Evolutionary conservation across 73 alveolate genomes (phyloP).

Genomic region (Paramecium sexaurelia): DNA sequence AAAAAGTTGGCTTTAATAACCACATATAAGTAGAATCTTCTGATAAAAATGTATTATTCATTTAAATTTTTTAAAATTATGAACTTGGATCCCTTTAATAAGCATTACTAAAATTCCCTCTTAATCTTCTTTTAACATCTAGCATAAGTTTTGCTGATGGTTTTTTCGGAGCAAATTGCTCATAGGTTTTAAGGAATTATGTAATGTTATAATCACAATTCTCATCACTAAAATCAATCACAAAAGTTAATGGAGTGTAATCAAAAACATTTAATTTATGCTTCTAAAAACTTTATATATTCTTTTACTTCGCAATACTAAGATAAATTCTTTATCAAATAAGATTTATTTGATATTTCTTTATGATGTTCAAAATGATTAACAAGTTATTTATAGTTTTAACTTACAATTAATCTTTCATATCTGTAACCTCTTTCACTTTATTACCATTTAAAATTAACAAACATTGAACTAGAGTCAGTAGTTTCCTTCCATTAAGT

Average conservation of each 20-base stretch:
- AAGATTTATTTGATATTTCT: slow-evolving; percentile 83
- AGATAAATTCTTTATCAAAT: slow-evolving; percentile 83
- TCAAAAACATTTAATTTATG: slow-evolving; percentile 58
- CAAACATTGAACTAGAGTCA: slow-evolving; percentile 59
- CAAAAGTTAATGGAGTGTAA: slow-evolving; percentile 64
- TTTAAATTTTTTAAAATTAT: slow-evolving; percentile 36
- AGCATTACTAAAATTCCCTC: slow-evolving; percentile 56
- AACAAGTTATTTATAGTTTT: slow-evolving; percentile 69
- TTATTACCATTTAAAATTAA: slow-evolving; percentile 51
- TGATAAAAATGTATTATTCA: slow-evolving; percentile 50
- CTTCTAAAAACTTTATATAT: neutral
- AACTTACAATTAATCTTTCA: slow-evolving; percentile 20
- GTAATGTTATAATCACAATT: slow-evolving; percentile 59
- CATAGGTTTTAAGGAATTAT: slow-evolving; percentile 51
- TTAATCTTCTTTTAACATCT: slow-evolving; percentile 45
- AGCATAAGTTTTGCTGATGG: slow-evolving; percentile 29
- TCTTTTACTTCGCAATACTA: slow-evolving; percentile 51
- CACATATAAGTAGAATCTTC: slow-evolving; percentile 53
- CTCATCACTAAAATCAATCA: slow-evolving; percentile 67
- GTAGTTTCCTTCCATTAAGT: slow-evolving; percentile 38
- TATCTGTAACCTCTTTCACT: slow-evolving; percentile 41
- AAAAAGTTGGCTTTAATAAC: slow-evolving; percentile 79
- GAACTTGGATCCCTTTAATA: slow-evolving; percentile 47
- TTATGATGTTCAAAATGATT: slow-evolving; percentile 96
- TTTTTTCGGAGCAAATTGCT: slow-evolving; percentile 56